phyloP scores from a whole-genome alignment of 2,329 filamentous ascomycete species.

The Fusarium phyllophilum region DNA sequence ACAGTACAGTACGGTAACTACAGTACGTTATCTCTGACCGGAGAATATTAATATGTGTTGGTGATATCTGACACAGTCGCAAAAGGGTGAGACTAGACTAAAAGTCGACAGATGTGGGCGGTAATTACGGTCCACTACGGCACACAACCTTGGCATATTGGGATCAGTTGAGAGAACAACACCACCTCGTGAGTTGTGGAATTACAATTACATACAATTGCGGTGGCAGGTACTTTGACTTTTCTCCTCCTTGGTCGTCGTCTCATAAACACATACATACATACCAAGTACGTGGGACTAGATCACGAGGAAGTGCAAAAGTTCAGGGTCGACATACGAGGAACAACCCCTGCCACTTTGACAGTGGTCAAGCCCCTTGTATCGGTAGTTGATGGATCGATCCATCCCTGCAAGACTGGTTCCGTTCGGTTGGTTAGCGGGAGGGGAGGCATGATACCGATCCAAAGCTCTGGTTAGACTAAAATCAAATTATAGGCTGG shows the following conservation, averaged over 20 bases:
- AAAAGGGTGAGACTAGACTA: not conserved
- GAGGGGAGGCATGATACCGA: constrained; percentile 20
- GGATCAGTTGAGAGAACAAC: not conserved
- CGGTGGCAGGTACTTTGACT: not conserved
- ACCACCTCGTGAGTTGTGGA: not conserved
- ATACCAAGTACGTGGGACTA: not conserved
- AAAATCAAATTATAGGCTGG: constrained; percentile 21
- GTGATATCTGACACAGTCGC: constrained; percentile 24
- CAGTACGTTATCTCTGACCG: not conserved
- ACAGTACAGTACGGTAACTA: not conserved
- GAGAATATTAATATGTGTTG: not conserved
- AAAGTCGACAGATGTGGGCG: not conserved
- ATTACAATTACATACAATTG: not conserved
- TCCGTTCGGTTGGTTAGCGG: constrained; percentile 1
- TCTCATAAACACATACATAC: not conserved
- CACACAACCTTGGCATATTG: constrained; percentile 8
- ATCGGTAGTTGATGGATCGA: constrained; percentile 10
- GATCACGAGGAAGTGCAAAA: constrained; percentile 13
- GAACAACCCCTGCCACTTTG: not conserved
- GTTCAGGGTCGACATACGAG: constrained; percentile 10
- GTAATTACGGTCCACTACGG: not conserved
- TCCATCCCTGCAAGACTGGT: constrained; percentile 12
- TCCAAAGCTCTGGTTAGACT: constrained; percentile 6
- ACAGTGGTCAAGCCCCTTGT: not conserved
- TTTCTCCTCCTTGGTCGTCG: not conserved